Evolutionary conservation across 1,284 basidiomycete species (phyloP).

Genomic region (Fistulinella cinereoalba): DNA sequence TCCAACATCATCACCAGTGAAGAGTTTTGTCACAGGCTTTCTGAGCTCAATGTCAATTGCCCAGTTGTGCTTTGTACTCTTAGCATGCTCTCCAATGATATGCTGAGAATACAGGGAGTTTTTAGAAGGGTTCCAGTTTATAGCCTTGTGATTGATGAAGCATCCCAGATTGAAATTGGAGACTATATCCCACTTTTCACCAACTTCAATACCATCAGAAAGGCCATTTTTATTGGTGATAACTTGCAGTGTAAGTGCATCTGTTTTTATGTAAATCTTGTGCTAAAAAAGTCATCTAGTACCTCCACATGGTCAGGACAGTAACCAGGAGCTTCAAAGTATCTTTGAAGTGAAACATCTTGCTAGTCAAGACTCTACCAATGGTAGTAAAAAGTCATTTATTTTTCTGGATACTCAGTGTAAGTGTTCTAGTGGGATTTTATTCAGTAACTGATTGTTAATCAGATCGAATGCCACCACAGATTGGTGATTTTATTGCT

Average conservation of each 20-base stretch:
- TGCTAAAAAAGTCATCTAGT: slow-evolving; percentile 35
- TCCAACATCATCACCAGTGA: slow-evolving; percentile 37
- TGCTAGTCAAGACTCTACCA: slow-evolving; percentile 17
- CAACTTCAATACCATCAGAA: slow-evolving; percentile 28
- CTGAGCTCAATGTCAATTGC: slow-evolving; percentile 20
- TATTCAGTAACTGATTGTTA: slow-evolving; percentile 1
- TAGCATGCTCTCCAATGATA: slow-evolving; percentile 58
- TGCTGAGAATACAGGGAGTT: slow-evolving; percentile 32
- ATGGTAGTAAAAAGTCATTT: slow-evolving; percentile 28
- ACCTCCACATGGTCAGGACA: slow-evolving; percentile 57
- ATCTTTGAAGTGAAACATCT: slow-evolving; percentile 58
- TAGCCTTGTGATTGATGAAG: slow-evolving; percentile 46
- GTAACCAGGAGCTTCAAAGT: slow-evolving; percentile 49
- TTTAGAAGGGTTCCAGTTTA: slow-evolving; percentile 33
- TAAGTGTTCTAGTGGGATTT: slow-evolving; percentile 28
- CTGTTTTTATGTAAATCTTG: background rate
- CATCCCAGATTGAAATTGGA: slow-evolving; percentile 46
- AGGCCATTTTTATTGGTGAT: slow-evolving; percentile 44
- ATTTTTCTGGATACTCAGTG: slow-evolving; percentile 59
- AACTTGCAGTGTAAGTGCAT: slow-evolving; percentile 42
- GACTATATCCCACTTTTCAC: slow-evolving; percentile 41
- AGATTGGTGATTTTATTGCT: slow-evolving; percentile 73
- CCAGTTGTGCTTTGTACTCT: slow-evolving; percentile 53
- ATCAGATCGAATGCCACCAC: slow-evolving; percentile 72
- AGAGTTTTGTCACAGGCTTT: slow-evolving; percentile 27